Conservation (phyloP, 192 early-diverging fungal genomes). For the Neocallimastix lanati region DNA sequence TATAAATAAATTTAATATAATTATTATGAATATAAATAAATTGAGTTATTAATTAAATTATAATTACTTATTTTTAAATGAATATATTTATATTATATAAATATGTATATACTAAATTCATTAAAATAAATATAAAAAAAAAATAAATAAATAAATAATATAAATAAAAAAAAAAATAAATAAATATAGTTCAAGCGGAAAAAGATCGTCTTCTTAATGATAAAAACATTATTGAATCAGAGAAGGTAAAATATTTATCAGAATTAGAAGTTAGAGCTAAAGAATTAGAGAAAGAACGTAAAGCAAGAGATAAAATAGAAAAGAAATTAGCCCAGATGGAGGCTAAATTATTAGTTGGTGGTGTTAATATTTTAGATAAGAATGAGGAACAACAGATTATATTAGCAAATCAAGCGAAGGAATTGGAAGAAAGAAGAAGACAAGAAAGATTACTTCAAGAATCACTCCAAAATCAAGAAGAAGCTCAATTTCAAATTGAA, state of each 20-base stretch:
- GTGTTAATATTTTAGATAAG: slow-evolving; percentile 30
- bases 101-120: no score
- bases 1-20: no score
- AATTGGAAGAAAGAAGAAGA: slow-evolving; percentile 30
- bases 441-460: slow-evolving; percentile 26
- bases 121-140: no score
- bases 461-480: slow-evolving; percentile 31
- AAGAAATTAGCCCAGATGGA: slow-evolving; percentile 33
- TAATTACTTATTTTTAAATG: no score
- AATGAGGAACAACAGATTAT: slow-evolving; percentile 19
- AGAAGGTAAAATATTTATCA: slow-evolving; percentile 20
- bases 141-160: no score
- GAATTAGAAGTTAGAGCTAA: slow-evolving; percentile 20
- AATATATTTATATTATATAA: no score
- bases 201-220: slow-evolving; percentile 27
- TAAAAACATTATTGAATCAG: slow-evolving; percentile 35
- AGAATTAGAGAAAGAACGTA: slow-evolving; percentile 32
- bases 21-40: no score
- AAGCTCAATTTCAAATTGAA: slow-evolving; percentile 36
- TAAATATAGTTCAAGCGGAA: slow-evolving; percentile 25
- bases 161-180: slow-evolving; percentile 9
- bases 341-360: slow-evolving; percentile 40
- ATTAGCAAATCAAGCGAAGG: slow-evolving; percentile 19
- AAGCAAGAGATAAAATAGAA: slow-evolving; percentile 16
- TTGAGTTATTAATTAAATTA: no score